Base-by-base conservation (phyloP, 208 protist species). In the Herpetomonas tarakana region DNA sequence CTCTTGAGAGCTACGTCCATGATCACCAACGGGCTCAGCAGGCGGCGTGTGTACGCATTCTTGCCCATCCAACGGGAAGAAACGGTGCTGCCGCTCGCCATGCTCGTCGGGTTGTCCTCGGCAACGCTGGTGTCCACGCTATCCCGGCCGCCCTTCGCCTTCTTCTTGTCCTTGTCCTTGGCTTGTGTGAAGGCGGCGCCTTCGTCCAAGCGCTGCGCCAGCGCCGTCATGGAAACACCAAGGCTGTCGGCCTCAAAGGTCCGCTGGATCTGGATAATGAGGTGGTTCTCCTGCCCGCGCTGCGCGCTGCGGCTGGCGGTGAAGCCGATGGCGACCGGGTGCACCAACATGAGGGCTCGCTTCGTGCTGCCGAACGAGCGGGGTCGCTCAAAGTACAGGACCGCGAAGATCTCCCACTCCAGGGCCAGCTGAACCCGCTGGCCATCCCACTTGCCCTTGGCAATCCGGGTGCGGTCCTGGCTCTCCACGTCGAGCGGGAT, bases 401-500 rank as follows among this genome's bases (percentile, higher is more conserved):
- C 78, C 55, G 92, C 69, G 58, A 92, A 75, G 29, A 88, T 76
- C 63, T 86, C 74, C 76, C 88, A 94, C 74, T 94, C 83, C 18
- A 94, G 58, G 26, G 79, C 78, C 19, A 94, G 65, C n/a, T 72
- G 68, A 19, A 94, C 79, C 56, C 68, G 75, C 70, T 90, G 83
- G 19, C 55, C 25, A 2, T 74, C 71, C 77, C 82, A 92, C 53
- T 81, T 82, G 26, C 88, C 88, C 24, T 78, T 74, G 11, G 74
- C 77, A 9, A 91, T 68, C 29, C 76, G 63, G 28, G 62, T 51
- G 31, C 75, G 77, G 54, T 88, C 65, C 24, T 76, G 74, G 24
- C 81, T 71, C 39, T 68, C 41, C 28, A 65, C 74, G 51, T 88
- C 83, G n/a, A 94, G 73, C 12, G 80, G 53, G 11, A 94, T 72